Percentiles rank a stretch among this genome's conserved stretches.
Evolutionary conservation across 2,329 filamentous ascomycete species (phyloP).

Genomic region (Tolypocladium guangdongense): DNA sequence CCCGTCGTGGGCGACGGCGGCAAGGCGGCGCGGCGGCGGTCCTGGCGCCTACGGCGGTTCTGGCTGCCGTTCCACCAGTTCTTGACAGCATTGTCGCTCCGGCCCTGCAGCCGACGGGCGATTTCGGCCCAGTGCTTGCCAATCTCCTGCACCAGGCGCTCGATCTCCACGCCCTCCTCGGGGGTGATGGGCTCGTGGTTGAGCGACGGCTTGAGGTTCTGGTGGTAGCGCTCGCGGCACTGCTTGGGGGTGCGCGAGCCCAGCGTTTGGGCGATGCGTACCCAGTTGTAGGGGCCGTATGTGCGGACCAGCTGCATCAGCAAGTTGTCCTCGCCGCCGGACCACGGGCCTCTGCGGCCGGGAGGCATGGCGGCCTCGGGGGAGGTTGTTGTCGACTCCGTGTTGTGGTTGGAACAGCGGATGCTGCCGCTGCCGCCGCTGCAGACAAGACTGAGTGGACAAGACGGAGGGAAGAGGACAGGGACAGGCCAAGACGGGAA

Average conservation of each 20-base stretch:
- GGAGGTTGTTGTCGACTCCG: neutral
- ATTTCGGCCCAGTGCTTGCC: conserved; percentile 93
- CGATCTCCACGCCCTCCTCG: conserved; percentile 63
- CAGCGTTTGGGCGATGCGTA: conserved; percentile 68
- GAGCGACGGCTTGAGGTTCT: conserved; percentile 72
- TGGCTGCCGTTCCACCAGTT: conserved; percentile 97
- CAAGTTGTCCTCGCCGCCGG: conserved; percentile 60
- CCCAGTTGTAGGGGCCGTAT: conserved; percentile 80
- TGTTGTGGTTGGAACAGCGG: neutral
- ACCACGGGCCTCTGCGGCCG: conserved; percentile 64
- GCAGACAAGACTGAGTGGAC: too few species aligned
- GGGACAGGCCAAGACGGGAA: neutral
- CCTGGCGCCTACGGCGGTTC: conserved; percentile 58
- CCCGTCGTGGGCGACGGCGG: neutral
- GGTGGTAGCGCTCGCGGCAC: conserved; percentile 87
- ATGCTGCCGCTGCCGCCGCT: neutral
- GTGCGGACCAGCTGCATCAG: conserved; percentile 60
- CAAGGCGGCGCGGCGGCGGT: neutral
- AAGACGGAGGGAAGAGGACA: neutral
- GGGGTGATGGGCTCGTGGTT: conserved; percentile 64
- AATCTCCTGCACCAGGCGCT: conserved; percentile 63
- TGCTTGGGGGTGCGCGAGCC: conserved; percentile 80
- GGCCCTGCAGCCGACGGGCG: conserved; percentile 66
- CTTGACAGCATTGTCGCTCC: conserved; percentile 93
- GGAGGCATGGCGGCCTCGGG: neutral